These are phyloP conservation scores for Pistacia integerrima DNA, from an alignment of 345 rosid genomes.

Conservation along the genomic window DNA sequence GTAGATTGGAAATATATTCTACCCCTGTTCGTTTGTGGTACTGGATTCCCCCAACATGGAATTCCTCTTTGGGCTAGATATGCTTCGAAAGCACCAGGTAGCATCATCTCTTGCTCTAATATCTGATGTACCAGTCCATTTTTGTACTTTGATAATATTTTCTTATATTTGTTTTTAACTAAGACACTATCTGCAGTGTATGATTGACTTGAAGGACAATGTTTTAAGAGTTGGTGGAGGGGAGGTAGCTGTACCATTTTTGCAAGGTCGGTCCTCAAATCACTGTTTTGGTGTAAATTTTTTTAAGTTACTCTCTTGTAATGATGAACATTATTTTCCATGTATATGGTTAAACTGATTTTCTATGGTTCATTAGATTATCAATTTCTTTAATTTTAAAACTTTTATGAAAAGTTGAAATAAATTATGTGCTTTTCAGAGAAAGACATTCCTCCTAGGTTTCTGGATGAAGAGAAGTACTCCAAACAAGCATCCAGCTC, in stretches of 20 bases:
- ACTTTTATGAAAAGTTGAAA: neutral
- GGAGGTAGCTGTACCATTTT: constrained; percentile 94
- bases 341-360: neutral
- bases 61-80: constrained; percentile 95
- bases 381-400: neutral
- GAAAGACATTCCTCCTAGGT: constrained; percentile 83
- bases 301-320: neutral
- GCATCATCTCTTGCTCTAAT: constrained; percentile 11
- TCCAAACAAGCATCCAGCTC: constrained; percentile 86
- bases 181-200: constrained; percentile 59
- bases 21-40: constrained; percentile 91
- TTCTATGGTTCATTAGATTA: neutral
- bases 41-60: constrained; percentile 97
- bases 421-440: constrained; percentile 51
- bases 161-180: constrained; percentile 13
- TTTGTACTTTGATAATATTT: constrained; percentile 17
- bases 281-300: constrained; percentile 4
- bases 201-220: constrained; percentile 85
- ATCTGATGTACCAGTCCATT: constrained; percentile 10
- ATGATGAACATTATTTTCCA: neutral
- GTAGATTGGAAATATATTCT: constrained; percentile 85
- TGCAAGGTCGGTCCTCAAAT: constrained; percentile 65
- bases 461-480: constrained; percentile 74
- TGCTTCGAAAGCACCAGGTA: constrained; percentile 99
- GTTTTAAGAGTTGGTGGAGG: constrained; percentile 95